Evolutionary conservation across 2,329 filamentous ascomycete genomes (phyloP).

Genomic region (Fusarium paranaense): DNA sequence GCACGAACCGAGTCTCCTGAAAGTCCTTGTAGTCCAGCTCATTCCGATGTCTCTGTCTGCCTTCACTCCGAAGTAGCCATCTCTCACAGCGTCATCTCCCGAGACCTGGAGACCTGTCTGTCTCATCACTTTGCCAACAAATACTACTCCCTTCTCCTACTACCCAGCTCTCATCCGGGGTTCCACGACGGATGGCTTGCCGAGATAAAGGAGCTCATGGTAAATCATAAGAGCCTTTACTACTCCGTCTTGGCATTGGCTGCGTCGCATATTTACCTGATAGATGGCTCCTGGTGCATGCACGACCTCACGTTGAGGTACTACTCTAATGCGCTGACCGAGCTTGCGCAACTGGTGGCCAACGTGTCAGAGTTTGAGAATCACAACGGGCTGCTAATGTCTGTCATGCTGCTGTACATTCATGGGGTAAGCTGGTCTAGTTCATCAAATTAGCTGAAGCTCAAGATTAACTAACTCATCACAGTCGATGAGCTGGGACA

Average conservation of each 20-base stretch:
- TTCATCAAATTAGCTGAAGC: not conserved
- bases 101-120: slow-evolving; percentile 25
- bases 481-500: slow-evolving; percentile 36
- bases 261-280: slow-evolving; percentile 40
- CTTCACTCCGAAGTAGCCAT: slow-evolving; percentile 10
- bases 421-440: slow-evolving; percentile 34
- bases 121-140: slow-evolving; percentile 36
- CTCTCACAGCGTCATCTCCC: slow-evolving; percentile 14
- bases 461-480: not conserved
- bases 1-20: not conserved
- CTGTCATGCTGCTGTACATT: slow-evolving; percentile 41
- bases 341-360: slow-evolving; percentile 30
- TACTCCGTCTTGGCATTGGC: slow-evolving; percentile 46
- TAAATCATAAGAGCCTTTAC: slow-evolving; percentile 41
- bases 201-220: slow-evolving; percentile 46
- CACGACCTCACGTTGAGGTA: slow-evolving; percentile 38
- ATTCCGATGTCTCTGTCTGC: not conserved
- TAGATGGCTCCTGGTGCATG: slow-evolving; percentile 26
- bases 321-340: slow-evolving; percentile 36
- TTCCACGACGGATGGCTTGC: slow-evolving; percentile 46
- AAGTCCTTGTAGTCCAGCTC: not conserved
- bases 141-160: slow-evolving; percentile 38
- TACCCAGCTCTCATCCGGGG: slow-evolving; percentile 45
- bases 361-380: slow-evolving; percentile 22
- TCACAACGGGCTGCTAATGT: slow-evolving; percentile 41